Evolutionary conservation across 129 eudicot species (phyloP).

Genomic region (Ambrosia trifida): DNA sequence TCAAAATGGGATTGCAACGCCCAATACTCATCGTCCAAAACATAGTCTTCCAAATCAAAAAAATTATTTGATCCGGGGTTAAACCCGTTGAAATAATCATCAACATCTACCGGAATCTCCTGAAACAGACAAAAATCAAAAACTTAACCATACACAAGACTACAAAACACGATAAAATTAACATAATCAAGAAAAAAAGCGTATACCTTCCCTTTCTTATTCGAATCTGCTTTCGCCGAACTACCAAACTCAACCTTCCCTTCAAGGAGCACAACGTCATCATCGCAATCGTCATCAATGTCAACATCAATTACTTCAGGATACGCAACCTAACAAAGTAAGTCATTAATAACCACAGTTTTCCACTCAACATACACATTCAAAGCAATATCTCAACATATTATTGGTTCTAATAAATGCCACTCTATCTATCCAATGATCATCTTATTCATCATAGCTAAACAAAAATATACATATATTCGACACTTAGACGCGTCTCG

Average conservation of each 20-base stretch:
- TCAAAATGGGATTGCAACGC: constrained; percentile 79
- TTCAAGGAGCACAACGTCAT: constrained; percentile 35
- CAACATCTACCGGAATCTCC: neutral
- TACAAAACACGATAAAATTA: constrained; percentile 4
- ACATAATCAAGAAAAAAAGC: neutral
- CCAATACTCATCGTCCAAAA: constrained; percentile 46
- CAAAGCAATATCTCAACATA: too few species aligned
- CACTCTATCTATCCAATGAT: too few species aligned
- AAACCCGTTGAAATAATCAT: constrained; percentile 22
- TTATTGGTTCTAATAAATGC: too few species aligned
- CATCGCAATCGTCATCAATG: constrained; percentile 62
- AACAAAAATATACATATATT: too few species aligned
- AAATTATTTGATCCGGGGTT: constrained; percentile 32
- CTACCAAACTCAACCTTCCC: constrained; percentile 31
- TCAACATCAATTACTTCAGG: constrained; percentile 76
- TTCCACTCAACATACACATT: neutral
- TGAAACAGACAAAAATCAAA: constrained; percentile 1
- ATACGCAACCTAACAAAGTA: constrained; percentile 33
- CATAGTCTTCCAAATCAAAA: constrained; percentile 39
- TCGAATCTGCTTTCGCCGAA: constrained; percentile 27
- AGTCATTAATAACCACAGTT: constrained; percentile 1
- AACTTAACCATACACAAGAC: neutral
- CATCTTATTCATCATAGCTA: too few species aligned
- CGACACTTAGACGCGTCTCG: too few species aligned
- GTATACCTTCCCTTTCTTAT: constrained; percentile 25